Conservation (phyloP, 2,329 filamentous ascomycete genomes). For the Coniochaeta sp. region DNA sequence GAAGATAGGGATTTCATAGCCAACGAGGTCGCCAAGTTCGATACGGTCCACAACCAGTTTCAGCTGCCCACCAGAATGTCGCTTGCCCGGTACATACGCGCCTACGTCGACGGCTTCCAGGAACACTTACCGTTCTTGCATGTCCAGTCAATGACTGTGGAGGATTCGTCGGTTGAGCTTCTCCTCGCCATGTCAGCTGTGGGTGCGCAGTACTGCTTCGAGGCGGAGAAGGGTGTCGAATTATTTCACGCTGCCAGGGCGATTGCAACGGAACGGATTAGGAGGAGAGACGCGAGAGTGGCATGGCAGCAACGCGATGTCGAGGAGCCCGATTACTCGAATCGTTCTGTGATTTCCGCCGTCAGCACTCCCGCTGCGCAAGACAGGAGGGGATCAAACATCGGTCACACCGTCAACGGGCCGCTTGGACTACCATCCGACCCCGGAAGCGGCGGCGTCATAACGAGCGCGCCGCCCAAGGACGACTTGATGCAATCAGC, state of each 20-base stretch:
- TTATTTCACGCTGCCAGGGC: slow-evolving; percentile 25
- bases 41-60: slow-evolving; percentile 5
- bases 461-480: too few species aligned
- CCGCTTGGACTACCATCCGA: slow-evolving; percentile 16
- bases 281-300: slow-evolving; percentile 14
- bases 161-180: slow-evolving; percentile 23
- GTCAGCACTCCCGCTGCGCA: background rate
- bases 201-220: slow-evolving; percentile 31
- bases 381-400: background rate
- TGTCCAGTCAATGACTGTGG: slow-evolving; percentile 23
- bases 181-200: slow-evolving; percentile 24
- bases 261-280: slow-evolving; percentile 22
- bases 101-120: slow-evolving; percentile 30
- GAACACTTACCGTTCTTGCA: slow-evolving; percentile 31
- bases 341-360: too few species aligned
- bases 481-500: slow-evolving; percentile 28
- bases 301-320: slow-evolving; percentile 11
- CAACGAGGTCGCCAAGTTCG: slow-evolving; percentile 5
- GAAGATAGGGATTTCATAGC: slow-evolving; percentile 8
- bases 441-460: too few species aligned
- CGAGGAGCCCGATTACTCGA: too few species aligned
- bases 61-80: slow-evolving; percentile 27
- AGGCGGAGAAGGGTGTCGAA: slow-evolving; percentile 24
- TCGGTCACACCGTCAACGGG: background rate
- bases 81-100: slow-evolving; percentile 26